Conservation (phyloP, 495 filamentous ascomycete genomes). For the Penicillium arizonense region DNA sequence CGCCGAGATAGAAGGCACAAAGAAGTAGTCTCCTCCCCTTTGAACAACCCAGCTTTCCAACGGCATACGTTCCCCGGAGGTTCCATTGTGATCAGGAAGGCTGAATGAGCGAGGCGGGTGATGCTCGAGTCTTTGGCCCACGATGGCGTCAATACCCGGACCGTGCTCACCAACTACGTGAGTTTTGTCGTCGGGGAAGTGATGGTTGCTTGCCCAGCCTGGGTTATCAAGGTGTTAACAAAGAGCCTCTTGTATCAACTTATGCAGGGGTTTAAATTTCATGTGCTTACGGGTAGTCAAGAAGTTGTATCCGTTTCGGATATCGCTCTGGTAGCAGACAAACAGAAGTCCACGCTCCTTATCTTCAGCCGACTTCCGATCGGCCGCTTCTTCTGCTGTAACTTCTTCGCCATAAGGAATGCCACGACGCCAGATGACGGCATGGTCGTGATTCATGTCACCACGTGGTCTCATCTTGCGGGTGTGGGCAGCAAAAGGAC, state of each 20-base stretch:
- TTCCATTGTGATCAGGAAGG: constrained; percentile 8
- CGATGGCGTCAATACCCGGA: constrained; percentile 20
- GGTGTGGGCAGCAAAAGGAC: constrained; percentile 36
- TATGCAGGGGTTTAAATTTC: not conserved
- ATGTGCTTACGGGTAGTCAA: constrained; percentile 17
- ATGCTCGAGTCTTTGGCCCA: constrained; percentile 17
- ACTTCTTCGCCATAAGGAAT: constrained; percentile 27
- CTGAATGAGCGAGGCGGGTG: constrained; percentile 15
- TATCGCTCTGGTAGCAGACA: constrained; percentile 23
- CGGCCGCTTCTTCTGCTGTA: constrained; percentile 5
- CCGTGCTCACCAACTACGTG: constrained; percentile 4
- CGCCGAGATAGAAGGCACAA: constrained; percentile 16
- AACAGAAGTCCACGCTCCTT: constrained; percentile 21
- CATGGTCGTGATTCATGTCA: constrained; percentile 17
- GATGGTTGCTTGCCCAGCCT: constrained; percentile 26
- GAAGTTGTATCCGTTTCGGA: constrained; percentile 26
- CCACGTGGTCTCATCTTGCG: constrained; percentile 34
- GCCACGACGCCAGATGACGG: constrained; percentile 29
- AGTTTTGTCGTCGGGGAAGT: constrained; percentile 14
- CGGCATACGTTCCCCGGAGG: constrained; percentile 3
- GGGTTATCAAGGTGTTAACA: not conserved
- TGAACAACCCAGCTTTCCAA: constrained; percentile 18
- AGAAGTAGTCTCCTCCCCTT: constrained; percentile 24
- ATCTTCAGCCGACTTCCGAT: not conserved
- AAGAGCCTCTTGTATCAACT: not conserved